Evolutionary conservation across 2,329 filamentous ascomycete species (phyloP).

Genomic region (Hortaea sp.): DNA sequence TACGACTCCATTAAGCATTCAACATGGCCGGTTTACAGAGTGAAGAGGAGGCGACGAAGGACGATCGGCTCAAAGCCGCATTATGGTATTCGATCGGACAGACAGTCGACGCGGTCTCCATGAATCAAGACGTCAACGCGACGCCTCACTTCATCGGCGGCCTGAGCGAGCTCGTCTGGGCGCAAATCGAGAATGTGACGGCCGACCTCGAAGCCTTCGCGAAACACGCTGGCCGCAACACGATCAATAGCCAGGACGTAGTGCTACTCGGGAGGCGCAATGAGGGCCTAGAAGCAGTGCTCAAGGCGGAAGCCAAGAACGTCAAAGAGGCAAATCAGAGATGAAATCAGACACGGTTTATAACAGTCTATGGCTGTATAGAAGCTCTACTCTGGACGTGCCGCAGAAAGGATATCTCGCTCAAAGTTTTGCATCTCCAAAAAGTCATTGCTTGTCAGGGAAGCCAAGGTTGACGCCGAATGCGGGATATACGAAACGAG

Average conservation of each 20-base stretch:
- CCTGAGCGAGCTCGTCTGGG: constrained; percentile 70
- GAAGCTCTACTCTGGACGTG: not conserved
- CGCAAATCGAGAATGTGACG: constrained; percentile 50
- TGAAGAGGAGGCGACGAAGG: constrained; percentile 9
- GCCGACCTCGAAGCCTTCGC: constrained; percentile 55
- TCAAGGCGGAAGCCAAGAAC: constrained; percentile 57
- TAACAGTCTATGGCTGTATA: not conserved
- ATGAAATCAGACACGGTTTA: not conserved
- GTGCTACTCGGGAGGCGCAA: constrained; percentile 79
- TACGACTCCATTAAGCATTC: not conserved
- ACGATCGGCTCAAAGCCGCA: constrained; percentile 69
- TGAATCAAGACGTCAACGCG: constrained; percentile 66
- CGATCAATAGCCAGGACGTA: constrained; percentile 77
- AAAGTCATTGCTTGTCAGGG: constrained; percentile 31
- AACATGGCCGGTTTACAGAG: constrained; percentile 6
- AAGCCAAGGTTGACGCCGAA: constrained; percentile 42
- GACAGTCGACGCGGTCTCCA: constrained; percentile 77
- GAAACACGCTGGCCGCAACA: constrained; percentile 69
- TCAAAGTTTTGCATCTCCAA: not conserved
- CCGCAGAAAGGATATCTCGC: not conserved
- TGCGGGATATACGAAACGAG: constrained; percentile 38
- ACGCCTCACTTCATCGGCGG: constrained; percentile 48
- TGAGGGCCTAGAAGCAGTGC: constrained; percentile 67
- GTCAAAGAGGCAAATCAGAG: constrained; percentile 14
- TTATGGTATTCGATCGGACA: constrained; percentile 78